Evolutionary conservation across 805 yeast genomes (phyloP).

Genomic region (Candida schatavii): DNA sequence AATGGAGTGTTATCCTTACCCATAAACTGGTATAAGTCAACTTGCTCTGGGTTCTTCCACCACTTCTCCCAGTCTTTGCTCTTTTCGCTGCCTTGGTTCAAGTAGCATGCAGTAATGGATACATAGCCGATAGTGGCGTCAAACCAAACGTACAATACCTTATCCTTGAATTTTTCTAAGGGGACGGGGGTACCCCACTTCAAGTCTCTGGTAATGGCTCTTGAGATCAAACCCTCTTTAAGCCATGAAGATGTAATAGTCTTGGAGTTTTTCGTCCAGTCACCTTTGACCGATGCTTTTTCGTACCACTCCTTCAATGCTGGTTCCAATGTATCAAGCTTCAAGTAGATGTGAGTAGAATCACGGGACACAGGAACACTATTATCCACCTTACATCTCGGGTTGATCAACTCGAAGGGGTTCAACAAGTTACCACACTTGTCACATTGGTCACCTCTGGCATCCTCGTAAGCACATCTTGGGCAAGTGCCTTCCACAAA

Average conservation of each 20-base stretch:
- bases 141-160: conserved; percentile 97
- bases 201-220: conserved; percentile 96
- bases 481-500: conserved; percentile 98
- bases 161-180: conserved; percentile 74
- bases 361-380: conserved; percentile 75
- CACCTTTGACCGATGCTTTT: conserved; percentile 65
- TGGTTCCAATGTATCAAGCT: conserved; percentile 80
- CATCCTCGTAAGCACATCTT: conserved; percentile 90
- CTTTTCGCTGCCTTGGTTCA: conserved; percentile 43
- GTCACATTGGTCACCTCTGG: conserved; percentile 99
- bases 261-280: conserved; percentile 89
- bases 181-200: conserved; percentile 99
- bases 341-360: conserved; percentile 82
- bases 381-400: conserved; percentile 91
- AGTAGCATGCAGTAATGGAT: conserved; percentile 91
- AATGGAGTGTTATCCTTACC: conserved; percentile 99
- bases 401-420: conserved; percentile 90
- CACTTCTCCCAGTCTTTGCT: conserved; percentile 70
- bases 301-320: conserved; percentile 70
- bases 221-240: conserved; percentile 86
- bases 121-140: conserved; percentile 98
- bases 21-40: conserved; percentile 92
- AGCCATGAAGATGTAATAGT: conserved; percentile 92
- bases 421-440: conserved; percentile 87
- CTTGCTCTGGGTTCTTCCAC: conserved; percentile 95